Conservation (phyloP, 2,329 filamentous ascomycete species). For the Diplodia corticola region DNA sequence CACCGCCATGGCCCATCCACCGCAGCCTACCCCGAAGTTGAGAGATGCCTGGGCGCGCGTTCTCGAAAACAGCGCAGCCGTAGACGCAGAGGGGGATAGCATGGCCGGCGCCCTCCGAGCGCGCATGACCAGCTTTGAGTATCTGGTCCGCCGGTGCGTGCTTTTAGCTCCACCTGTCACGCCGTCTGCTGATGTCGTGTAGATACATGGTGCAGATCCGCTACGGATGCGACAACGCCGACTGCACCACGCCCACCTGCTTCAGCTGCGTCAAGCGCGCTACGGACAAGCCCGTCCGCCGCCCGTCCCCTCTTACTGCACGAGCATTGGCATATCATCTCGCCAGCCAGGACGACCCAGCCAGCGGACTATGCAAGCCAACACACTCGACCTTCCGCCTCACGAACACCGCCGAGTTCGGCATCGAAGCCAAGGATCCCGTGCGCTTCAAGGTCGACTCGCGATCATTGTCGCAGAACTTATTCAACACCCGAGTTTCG, state of each 20-base stretch:
- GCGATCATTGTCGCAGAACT: slow-evolving; percentile 62
- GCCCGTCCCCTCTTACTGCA: slow-evolving; percentile 79
- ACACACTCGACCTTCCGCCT: not conserved
- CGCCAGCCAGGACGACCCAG: slow-evolving; percentile 76
- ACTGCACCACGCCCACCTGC: slow-evolving; percentile 75
- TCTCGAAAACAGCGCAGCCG: not conserved
- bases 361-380: slow-evolving; percentile 64
- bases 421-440: slow-evolving; percentile 24
- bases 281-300: slow-evolving; percentile 68
- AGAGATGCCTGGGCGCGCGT: slow-evolving; percentile 15
- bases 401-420: slow-evolving; percentile 24
- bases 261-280: slow-evolving; percentile 73
- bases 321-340: slow-evolving; percentile 78
- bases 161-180: slow-evolving; percentile 22
- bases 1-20: slow-evolving; percentile 6
- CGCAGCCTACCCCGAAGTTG: slow-evolving; percentile 1
- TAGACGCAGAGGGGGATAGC: not conserved
- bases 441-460: slow-evolving; percentile 43
- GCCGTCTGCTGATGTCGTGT: not conserved
- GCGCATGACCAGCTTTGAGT: slow-evolving; percentile 30
- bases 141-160: slow-evolving; percentile 35
- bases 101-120: not conserved
- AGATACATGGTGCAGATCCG: slow-evolving; percentile 83
- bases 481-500: slow-evolving; percentile 44
- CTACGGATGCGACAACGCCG: slow-evolving; percentile 69